Conservation (phyloP, 345 rosid species). For the Nephelium lappaceum region DNA sequence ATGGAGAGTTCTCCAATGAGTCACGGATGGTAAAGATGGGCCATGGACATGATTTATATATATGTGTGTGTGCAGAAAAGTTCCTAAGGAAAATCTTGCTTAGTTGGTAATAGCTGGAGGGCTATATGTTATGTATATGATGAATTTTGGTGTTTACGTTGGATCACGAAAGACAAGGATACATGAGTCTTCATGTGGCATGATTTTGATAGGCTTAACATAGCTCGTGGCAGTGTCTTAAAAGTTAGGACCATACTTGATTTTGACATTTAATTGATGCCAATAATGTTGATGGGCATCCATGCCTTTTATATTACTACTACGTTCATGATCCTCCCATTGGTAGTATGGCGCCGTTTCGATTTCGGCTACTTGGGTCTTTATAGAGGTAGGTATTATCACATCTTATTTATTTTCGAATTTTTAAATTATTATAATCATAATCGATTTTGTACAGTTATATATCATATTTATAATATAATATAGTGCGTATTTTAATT, state of each 20-base stretch:
- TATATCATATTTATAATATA: too few relatives aligned
- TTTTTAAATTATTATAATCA: too few relatives aligned
- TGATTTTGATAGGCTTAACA: constrained; percentile 21
- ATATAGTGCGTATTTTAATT: too few relatives aligned
- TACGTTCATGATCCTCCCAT: too few relatives aligned
- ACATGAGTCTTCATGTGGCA: constrained; percentile 28
- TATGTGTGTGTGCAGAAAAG: not conserved
- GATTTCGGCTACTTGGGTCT: too few relatives aligned
- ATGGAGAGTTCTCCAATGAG: constrained; percentile 1
- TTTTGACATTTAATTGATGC: constrained; percentile 17
- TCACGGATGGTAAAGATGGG: constrained; percentile 5
- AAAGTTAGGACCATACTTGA: constrained; percentile 20
- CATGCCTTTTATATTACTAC: too few relatives aligned
- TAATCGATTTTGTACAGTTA: too few relatives aligned
- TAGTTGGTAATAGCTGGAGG: constrained; percentile 52
- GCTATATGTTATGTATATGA: too few relatives aligned
- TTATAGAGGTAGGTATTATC: too few relatives aligned
- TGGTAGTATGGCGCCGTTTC: too few relatives aligned
- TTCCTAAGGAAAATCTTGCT: constrained; percentile 18
- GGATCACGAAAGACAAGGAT: constrained; percentile 25
- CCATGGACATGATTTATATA: constrained; percentile 9
- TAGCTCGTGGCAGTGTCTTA: constrained; percentile 29
- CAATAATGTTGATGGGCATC: not conserved
- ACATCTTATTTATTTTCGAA: too few relatives aligned
- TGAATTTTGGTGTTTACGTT: constrained; percentile 16